phyloP scores from a whole-genome alignment of 805 yeast genomes.

The Peterozyma toletana region DNA sequence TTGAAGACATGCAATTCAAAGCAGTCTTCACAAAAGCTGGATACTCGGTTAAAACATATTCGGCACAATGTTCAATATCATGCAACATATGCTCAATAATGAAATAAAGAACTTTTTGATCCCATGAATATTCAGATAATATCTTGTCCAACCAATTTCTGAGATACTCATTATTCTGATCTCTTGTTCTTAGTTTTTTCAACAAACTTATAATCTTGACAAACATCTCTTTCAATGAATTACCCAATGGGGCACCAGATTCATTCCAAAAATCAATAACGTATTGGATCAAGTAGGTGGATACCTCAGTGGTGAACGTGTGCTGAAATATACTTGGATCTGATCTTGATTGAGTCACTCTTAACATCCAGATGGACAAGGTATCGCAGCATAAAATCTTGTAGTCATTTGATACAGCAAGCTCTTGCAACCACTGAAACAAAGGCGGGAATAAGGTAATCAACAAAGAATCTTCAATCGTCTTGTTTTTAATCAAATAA shows the following conservation, averaged over 20 bases:
- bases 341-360: constrained; percentile 36
- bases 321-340: neutral
- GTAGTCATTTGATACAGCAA: constrained; percentile 26
- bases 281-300: constrained; percentile 36
- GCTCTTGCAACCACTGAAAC: constrained; percentile 20
- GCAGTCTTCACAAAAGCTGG: constrained; percentile 42
- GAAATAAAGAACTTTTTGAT: constrained; percentile 55
- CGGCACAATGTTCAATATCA: constrained; percentile 31
- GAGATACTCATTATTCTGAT: constrained; percentile 17
- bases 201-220: constrained; percentile 40
- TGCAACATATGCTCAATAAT: constrained; percentile 50
- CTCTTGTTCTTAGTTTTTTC: constrained; percentile 14
- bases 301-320: constrained; percentile 12
- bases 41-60: constrained; percentile 30
- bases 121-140: constrained; percentile 32
- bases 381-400: constrained; percentile 49
- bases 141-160: constrained; percentile 38
- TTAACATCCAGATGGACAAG: constrained; percentile 54
- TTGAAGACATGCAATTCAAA: constrained; percentile 43
- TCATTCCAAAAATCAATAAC: constrained; percentile 66
- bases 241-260: constrained; percentile 62
- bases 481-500: constrained; percentile 12
- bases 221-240: constrained; percentile 59
- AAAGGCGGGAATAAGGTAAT: constrained; percentile 18
- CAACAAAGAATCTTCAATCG: constrained; percentile 3